These are phyloP conservation scores for Botrytis tulipae DNA, from an alignment of 2,329 filamentous ascomycete genomes.

Conservation along the genomic window DNA sequence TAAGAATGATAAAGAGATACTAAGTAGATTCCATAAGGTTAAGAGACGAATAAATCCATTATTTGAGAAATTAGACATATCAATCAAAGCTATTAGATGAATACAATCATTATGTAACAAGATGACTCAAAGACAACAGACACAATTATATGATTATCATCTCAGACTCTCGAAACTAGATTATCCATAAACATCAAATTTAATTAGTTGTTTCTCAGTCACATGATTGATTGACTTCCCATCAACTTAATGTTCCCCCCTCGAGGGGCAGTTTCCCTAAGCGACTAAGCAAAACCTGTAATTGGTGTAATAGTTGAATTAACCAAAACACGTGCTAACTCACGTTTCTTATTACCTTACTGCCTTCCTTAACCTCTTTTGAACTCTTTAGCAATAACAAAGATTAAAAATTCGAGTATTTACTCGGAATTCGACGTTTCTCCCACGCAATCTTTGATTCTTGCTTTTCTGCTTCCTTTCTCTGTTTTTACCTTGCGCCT, in stretches of 20 bases:
- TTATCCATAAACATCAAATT: not conserved
- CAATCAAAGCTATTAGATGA: not conserved
- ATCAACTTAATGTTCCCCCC: not conserved
- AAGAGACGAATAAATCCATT: not conserved
- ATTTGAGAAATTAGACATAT: not conserved
- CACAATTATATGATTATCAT: not conserved
- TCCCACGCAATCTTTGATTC: not conserved
- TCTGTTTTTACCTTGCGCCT: not conserved
- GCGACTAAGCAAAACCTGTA: not conserved
- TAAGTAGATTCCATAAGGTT: not conserved
- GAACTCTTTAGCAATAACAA: slow-evolving; percentile 5
- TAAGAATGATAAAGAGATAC: rapidly evolving
- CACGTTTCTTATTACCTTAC: not conserved
- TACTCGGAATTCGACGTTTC: not conserved
- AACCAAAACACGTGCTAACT: not conserved
- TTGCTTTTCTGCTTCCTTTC: not conserved
- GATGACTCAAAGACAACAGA: not conserved
- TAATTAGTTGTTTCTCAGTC: not conserved
- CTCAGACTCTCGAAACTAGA: not conserved
- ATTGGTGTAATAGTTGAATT: not conserved
- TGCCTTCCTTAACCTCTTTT: not conserved
- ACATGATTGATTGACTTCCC: not conserved
- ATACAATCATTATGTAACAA: not conserved
- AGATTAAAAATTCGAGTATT: not conserved
- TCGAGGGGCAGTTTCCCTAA: not conserved